Base-by-base conservation (phyloP, 495 filamentous ascomycete genomes). In the Aspergillus cavernicola region DNA sequence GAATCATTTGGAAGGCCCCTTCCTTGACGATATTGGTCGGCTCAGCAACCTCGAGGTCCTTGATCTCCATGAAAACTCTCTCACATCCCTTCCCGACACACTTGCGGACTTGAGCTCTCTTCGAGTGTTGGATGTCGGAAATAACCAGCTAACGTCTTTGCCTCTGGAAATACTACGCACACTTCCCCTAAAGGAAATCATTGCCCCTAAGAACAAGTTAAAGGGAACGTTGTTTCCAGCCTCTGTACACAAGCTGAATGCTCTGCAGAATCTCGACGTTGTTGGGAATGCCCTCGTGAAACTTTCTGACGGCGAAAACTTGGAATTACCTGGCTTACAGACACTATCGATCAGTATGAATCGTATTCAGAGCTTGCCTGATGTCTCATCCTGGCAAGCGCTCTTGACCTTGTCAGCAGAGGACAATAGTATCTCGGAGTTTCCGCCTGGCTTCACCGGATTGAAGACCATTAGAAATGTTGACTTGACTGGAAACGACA, bases 401-500 rank as follows among this genome's bases (percentile, higher is more conserved):
- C 78, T 98, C 9, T 62, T 83, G 16, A 89, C 82, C 15, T 71
- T 98, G 7, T 76, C 82, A 2, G 87, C 86, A 1, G 88, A 89
- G 52, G 87, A 89, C 56, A 98, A 98, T 65, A 82, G 76, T 50
- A 77, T 98, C 18, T 69, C 81, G 11, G 75, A 76, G 8, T 68
- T 97, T 33, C 93, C 93, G 0, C 73, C 80, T 23, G 92, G 90
- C 1, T 84, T 98, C 50, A 74, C 80, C 2, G 68, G 68, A 4
- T 77, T 96, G 20, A 65, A 77, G 19, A 83, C 78, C 31, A 59
- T 99, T 29, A 83, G 80, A 55, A 86, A 80, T 29, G 84, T 86
- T 15, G 88, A 96, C 65, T 83, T 97, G 52, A 87, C 87, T 7
- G 84, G 83, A 39, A 99, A 99, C 64, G 80, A 90, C 53, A 78